These are phyloP conservation scores for Coprinopsis strossmayeri DNA, from an alignment of 768 basidiomycete genomes.

Conservation along the genomic window DNA sequence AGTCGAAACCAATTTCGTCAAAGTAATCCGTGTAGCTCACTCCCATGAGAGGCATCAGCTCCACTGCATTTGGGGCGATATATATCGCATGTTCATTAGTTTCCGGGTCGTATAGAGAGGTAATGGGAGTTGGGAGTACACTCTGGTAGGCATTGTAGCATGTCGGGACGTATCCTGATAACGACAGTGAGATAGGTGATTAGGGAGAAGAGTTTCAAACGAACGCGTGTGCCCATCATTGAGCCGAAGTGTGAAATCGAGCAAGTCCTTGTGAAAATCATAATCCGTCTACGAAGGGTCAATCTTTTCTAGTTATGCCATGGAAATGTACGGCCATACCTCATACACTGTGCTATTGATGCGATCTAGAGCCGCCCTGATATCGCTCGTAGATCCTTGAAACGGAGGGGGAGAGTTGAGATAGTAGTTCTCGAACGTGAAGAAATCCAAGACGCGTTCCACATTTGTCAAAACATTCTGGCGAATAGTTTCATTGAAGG, in stretches of 20 bases:
- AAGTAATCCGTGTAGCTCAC: slow-evolving; percentile 38
- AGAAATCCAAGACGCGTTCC: slow-evolving; percentile 45
- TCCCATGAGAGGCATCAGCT: slow-evolving; percentile 42
- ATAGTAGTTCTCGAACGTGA: slow-evolving; percentile 48
- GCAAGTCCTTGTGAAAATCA: slow-evolving; percentile 55
- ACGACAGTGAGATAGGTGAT: not conserved
- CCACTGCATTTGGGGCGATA: slow-evolving; percentile 49
- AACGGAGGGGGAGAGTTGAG: slow-evolving; percentile 45
- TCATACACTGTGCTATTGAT: slow-evolving; percentile 43
- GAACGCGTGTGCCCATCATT: slow-evolving; percentile 65
- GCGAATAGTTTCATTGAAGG: slow-evolving; percentile 50
- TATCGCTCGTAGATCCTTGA: slow-evolving; percentile 49
- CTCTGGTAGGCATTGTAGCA: slow-evolving; percentile 53
- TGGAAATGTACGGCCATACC: slow-evolving; percentile 23
- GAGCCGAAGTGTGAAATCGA: slow-evolving; percentile 45
- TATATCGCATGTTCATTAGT: slow-evolving; percentile 44
- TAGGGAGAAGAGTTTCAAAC: slow-evolving; percentile 11
- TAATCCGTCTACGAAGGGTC: slow-evolving; percentile 46
- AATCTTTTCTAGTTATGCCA: not conserved
- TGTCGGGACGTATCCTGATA: slow-evolving; percentile 46
- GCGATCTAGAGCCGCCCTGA: slow-evolving; percentile 39
- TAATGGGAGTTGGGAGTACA: slow-evolving; percentile 49
- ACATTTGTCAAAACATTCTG: slow-evolving; percentile 45
- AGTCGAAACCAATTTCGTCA: slow-evolving; percentile 46
- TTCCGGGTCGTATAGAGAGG: slow-evolving; percentile 31